Evolutionary conservation across 805 yeast species (phyloP).

Genomic region (Saturnispora hagleri): DNA sequence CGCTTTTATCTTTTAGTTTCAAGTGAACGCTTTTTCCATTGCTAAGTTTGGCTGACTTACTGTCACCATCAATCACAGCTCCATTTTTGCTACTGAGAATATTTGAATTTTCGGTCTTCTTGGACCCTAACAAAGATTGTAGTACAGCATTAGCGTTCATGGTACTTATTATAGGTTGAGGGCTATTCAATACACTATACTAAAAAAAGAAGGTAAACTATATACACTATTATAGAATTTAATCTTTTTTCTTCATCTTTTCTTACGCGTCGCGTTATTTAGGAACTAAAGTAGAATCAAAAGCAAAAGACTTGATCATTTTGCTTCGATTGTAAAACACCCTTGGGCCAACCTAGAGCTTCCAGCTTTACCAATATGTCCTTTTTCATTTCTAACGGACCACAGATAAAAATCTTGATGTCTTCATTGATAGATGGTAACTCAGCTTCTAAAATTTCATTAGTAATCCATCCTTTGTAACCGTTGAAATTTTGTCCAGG

Average conservation of each 20-base stretch:
- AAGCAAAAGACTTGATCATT: constrained; percentile 32
- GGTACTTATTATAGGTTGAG: background rate
- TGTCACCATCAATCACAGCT: background rate
- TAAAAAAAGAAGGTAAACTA: background rate
- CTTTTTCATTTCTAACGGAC: constrained; percentile 63
- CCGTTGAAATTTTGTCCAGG: constrained; percentile 53
- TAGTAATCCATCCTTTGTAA: constrained; percentile 49
- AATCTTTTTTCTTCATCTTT: background rate
- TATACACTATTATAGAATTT: background rate
- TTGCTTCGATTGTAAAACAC: constrained; percentile 23
- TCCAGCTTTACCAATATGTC: constrained; percentile 39
- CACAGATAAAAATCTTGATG: constrained; percentile 61
- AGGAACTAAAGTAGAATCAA: constrained; percentile 7
- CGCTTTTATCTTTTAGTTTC: constrained; percentile 12
- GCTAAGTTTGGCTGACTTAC: constrained; percentile 11
- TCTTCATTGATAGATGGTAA: constrained; percentile 42
- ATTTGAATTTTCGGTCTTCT: background rate
- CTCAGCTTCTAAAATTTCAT: constrained; percentile 43
- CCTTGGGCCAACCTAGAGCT: constrained; percentile 52
- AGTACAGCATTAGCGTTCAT: constrained; percentile 2
- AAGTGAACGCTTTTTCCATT: constrained; percentile 19
- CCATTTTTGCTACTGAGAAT: background rate
- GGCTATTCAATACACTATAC: background rate
- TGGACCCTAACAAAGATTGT: background rate
- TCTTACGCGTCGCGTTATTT: constrained; percentile 1